Evolutionary conservation across 2,329 filamentous ascomycete genomes (phyloP), one percentile per base, ranked within the genome.

Genomic region (Talaromyces sp.): DNA sequence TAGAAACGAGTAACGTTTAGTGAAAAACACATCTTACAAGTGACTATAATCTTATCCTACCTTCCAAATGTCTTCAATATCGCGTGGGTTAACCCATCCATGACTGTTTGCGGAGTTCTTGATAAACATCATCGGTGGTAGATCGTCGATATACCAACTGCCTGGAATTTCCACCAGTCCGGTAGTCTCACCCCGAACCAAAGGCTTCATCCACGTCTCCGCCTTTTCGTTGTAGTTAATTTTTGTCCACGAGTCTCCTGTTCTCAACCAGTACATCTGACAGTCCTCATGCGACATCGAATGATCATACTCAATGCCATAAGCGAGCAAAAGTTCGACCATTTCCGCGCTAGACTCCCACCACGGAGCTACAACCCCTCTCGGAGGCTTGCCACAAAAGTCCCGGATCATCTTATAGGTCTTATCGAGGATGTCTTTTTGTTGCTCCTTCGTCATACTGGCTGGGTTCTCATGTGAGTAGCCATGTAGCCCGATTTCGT

Each of bases 401-500:
- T 91, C 87, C 0, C 87, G 91, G 33, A 94, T 82, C 78, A 92
- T 82, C 27, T 83, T 84, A 77, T 88, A 92, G 2, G 89, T 91
- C 78, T 93, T 92, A 72, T 92, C 90, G 19, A 94, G 83, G 17
- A 93, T 88, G 65, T 90, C 89, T 15, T 84, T 84, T 74, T 93
- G 90, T 77, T 93, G 90, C 72, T 92, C 89, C 1, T 90, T 74
- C 0, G 84, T 89, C 89, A 92, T 91, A 64, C 88, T 85, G 0
- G 81, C 82, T 0, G 90, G 89, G 70, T 92, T 92, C 73, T 92
- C 90, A 71, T 92, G 89, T 0, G 84, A 87, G 77, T 92, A 92
- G 4, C 89, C 90, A 68, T 92, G 90, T 7, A 90, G 81, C 1
- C 88, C 88, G 68, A 81, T 87, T 72, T 90, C 88, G 71, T 90